Percentiles rank a stretch among this genome's conserved stretches.
Evolutionary conservation across 352 stramenopile genomes (phyloP).

Genomic region (Globisporangium abappressorium): DNA sequence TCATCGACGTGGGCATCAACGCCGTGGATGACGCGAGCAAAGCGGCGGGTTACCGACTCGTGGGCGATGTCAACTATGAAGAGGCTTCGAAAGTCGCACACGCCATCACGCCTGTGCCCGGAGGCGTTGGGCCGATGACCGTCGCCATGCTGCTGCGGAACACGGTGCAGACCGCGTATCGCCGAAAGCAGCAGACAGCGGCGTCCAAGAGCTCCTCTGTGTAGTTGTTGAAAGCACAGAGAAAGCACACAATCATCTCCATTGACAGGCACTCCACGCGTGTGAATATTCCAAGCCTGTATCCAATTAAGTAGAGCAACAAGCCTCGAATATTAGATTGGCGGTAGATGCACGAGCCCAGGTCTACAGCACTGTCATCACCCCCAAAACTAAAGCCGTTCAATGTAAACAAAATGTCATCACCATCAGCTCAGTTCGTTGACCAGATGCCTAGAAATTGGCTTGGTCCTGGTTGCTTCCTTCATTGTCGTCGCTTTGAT

Average conservation of each 20-base stretch:
- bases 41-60: conserved; percentile 89
- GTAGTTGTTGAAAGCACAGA: background rate
- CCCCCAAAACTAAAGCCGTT: background rate
- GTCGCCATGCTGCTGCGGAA: conserved; percentile 93
- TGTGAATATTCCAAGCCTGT: conserved; percentile 2
- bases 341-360: background rate
- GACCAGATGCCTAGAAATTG: background rate
- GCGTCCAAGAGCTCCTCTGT: background rate
- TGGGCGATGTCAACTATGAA: conserved; percentile 97
- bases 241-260: background rate
- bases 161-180: conserved; percentile 52
- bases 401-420: background rate
- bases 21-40: conserved; percentile 84
- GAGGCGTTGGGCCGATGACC: conserved; percentile 97
- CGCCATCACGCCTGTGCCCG: conserved; percentile 97
- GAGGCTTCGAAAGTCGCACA: conserved; percentile 78
- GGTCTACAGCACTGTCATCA: background rate
- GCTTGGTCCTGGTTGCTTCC: background rate
- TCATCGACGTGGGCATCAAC: conserved; percentile 99
- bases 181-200: conserved; percentile 16
- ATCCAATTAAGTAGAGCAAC: background rate
- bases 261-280: background rate
- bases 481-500: background rate
- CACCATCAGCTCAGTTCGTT: background rate
- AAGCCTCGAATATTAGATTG: background rate